Conservation (phyloP, 1,284 basidiomycete species). For the Salmacisia buchloeana region DNA sequence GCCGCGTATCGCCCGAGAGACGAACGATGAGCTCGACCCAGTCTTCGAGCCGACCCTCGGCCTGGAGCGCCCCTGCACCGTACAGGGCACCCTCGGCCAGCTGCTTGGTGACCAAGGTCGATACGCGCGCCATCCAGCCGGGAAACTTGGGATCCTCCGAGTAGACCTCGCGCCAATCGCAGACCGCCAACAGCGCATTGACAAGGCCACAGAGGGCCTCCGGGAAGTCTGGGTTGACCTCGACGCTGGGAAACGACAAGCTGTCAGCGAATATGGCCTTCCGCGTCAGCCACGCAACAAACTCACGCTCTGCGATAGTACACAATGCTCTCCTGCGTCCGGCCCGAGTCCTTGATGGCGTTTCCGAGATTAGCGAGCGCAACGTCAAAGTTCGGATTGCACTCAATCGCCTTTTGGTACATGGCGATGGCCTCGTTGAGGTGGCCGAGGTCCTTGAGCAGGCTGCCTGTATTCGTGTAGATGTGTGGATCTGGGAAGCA, state of each 20-base stretch:
- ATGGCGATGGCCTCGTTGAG: conserved; percentile 58
- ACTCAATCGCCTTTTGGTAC: conserved; percentile 57
- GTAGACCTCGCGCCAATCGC: conserved; percentile 58
- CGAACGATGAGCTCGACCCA: conserved; percentile 56
- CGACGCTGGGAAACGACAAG: conserved; percentile 33
- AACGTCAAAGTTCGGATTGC: conserved; percentile 60
- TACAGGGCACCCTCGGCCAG: conserved; percentile 54
- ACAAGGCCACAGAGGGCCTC: conserved; percentile 61
- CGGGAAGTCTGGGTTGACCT: conserved; percentile 58
- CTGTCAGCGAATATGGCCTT: too few species aligned
- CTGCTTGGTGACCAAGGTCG: conserved; percentile 56
- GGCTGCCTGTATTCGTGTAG: conserved; percentile 61
- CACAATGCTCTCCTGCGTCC: conserved; percentile 57
- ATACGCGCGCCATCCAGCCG: conserved; percentile 57
- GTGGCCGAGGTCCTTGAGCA: conserved; percentile 61
- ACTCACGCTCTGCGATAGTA: conserved; percentile 58
- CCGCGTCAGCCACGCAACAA: too few species aligned
- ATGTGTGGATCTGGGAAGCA: conserved; percentile 56
- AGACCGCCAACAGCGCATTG: conserved; percentile 58
- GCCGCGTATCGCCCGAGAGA: conserved; percentile 22
- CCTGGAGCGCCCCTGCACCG: conserved; percentile 53
- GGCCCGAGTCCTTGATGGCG: conserved; percentile 56
- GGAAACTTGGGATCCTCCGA: conserved; percentile 19
- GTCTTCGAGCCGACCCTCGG: conserved; percentile 51
- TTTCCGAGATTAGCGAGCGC: conserved; percentile 64